Percentiles rank a stretch among this genome's conserved stretches.
These are phyloP conservation scores for Pelargonium myrrhifolium DNA, from an alignment of 441 rosid species.

Conservation along the genomic window DNA sequence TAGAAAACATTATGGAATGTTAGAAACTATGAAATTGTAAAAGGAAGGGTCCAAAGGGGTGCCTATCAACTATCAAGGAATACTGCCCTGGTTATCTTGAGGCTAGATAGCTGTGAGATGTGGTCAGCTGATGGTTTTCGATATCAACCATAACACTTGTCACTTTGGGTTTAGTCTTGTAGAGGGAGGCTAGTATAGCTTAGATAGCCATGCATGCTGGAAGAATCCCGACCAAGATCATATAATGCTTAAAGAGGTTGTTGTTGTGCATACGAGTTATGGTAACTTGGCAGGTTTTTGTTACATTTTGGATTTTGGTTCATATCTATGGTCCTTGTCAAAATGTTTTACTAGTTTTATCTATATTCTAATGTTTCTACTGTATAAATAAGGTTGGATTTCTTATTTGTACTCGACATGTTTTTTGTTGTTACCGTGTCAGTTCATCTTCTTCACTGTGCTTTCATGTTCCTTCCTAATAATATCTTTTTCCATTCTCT, in stretches of 20 bases:
- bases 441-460: not conserved
- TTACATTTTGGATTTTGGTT: not conserved
- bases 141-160: not conserved
- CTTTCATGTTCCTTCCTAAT: not conserved
- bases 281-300: not conserved
- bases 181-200: not conserved
- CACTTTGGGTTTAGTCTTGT: not conserved
- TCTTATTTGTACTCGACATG: not conserved
- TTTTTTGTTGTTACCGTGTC: not conserved
- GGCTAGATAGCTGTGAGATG: not conserved
- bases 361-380: not conserved
- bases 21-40: not conserved
- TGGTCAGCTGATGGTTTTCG: not conserved
- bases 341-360: not conserved
- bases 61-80: constrained; percentile 1
- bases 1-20: not conserved
- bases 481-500: not conserved
- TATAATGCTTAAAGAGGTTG: not conserved
- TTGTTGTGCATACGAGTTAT: too few species aligned
- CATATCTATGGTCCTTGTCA: not conserved
- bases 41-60: not conserved
- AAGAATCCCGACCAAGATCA: not conserved
- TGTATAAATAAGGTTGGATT: not conserved
- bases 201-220: not conserved
- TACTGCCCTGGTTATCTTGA: not conserved